Conservation (phyloP, 495 filamentous ascomycete species). For the Aspergillus funiculosus region DNA sequence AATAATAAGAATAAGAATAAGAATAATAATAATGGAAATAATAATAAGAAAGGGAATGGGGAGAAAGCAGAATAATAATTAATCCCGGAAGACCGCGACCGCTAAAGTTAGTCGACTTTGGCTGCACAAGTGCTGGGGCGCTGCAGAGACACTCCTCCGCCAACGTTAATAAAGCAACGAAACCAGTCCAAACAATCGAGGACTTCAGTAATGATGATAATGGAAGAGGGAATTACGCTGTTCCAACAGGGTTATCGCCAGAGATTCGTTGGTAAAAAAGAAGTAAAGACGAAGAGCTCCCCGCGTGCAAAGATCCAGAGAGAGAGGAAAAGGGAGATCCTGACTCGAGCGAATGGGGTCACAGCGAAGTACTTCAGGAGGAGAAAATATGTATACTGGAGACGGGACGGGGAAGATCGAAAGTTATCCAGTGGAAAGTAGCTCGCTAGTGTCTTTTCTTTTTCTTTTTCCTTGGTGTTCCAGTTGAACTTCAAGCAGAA, state of each 20-base stretch:
- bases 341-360: constrained; percentile 10
- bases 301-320: constrained; percentile 7
- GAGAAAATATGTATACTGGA: constrained; percentile 14
- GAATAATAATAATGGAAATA: too few species aligned
- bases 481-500: not conserved
- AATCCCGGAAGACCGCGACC: too few species aligned
- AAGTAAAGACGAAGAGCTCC: not conserved
- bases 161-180: too few species aligned
- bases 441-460: constrained; percentile 13
- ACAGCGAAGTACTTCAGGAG: constrained; percentile 14
- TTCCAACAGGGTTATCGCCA: too few species aligned
- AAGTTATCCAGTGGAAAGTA: constrained; percentile 13
- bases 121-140: too few species aligned
- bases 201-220: not conserved
- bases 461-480: constrained; percentile 10
- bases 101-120: too few species aligned
- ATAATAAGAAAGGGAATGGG: too few species aligned
- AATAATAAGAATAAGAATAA: not conserved
- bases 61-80: too few species aligned
- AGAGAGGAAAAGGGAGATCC: constrained; percentile 6
- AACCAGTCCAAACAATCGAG: not conserved
- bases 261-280: too few species aligned
- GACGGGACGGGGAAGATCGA: constrained; percentile 18
- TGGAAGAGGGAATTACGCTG: not conserved
- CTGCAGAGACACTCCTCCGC: too few species aligned